These are phyloP conservation scores for Coemansia sp. DNA, from an alignment of 192 early-diverging fungal genomes.

Conservation along the genomic window DNA sequence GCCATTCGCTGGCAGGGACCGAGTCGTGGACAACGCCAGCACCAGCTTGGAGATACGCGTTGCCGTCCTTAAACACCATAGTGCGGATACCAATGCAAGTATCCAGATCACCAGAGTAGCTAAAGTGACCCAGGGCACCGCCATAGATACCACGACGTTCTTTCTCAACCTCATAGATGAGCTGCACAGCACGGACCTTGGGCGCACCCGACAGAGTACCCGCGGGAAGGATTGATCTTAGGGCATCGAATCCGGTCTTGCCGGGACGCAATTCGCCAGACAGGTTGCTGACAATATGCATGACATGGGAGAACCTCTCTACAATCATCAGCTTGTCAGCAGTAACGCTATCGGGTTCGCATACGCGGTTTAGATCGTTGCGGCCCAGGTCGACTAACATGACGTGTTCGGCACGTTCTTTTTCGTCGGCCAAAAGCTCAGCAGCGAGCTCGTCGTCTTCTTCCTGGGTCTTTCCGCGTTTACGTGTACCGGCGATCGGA, in stretches of 20 bases:
- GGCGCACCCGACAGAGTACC: conserved; percentile 98
- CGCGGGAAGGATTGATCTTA: conserved; percentile 97
- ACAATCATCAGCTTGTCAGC: conserved; percentile 98
- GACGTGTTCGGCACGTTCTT: conserved; percentile 97
- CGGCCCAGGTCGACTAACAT: conserved; percentile 99
- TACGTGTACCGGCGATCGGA: conserved; percentile 97
- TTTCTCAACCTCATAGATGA: conserved; percentile 85
- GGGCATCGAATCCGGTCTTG: conserved; percentile 91
- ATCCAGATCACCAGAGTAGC: conserved; percentile 88
- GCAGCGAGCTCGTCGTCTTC: conserved; percentile 88
- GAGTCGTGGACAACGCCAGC: conserved; percentile 98
- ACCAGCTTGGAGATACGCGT: conserved; percentile 92
- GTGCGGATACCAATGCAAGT: conserved; percentile 99
- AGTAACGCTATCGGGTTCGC: conserved; percentile 85
- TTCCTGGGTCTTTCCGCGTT: conserved; percentile 77
- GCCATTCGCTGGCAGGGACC: conserved; percentile 85
- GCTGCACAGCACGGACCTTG: conserved; percentile 94
- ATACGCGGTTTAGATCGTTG: conserved; percentile 98
- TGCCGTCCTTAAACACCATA: conserved; percentile 95
- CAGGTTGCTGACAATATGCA: conserved; percentile 99
- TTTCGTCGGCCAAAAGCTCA: conserved; percentile 86
- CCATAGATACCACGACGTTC: conserved; percentile 92
- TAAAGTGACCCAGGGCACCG: conserved; percentile 92
- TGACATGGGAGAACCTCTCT: conserved; percentile 96
- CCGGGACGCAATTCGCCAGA: conserved; percentile 83